phyloP scores from a whole-genome alignment of 495 filamentous ascomycete species.

The Chaetomium tenue region DNA sequence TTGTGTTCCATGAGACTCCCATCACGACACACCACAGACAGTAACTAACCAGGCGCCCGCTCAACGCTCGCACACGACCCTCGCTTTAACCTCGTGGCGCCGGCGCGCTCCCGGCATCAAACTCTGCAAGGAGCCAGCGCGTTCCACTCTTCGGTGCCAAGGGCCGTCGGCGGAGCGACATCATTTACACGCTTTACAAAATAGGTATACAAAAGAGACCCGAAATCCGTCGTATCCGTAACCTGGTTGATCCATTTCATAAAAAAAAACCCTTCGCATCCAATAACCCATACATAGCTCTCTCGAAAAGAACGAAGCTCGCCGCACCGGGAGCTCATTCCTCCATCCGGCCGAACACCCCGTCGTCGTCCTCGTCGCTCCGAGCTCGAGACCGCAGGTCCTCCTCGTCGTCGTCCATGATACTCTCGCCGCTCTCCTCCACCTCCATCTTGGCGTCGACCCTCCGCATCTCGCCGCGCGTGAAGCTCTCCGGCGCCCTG shows the following conservation, averaged over 20 bases:
- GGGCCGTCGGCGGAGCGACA: constrained; percentile 56
- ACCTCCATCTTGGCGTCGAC: constrained; percentile 69
- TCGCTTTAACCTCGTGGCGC: constrained; percentile 63
- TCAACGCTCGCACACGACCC: constrained; percentile 52
- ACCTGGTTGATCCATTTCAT: constrained; percentile 17
- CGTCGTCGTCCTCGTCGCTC: constrained; percentile 89
- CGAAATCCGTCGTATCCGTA: constrained; percentile 31
- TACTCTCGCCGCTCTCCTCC: constrained; percentile 62
- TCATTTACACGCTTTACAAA: constrained; percentile 43
- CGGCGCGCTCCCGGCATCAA: constrained; percentile 20
- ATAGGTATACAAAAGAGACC: constrained; percentile 51
- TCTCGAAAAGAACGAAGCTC: not conserved
- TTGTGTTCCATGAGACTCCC: constrained; percentile 13
- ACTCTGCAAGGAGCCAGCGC: constrained; percentile 17
- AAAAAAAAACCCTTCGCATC: constrained; percentile 1
- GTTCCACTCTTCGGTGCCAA: constrained; percentile 59
- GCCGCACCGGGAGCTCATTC: constrained; percentile 52
- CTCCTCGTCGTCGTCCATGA: constrained; percentile 77
- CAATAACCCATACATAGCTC: constrained; percentile 4
- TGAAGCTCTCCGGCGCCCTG: constrained; percentile 52
- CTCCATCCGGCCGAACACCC: constrained; percentile 94
- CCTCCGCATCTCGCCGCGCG: constrained; percentile 44
- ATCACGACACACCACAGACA: constrained; percentile 24
- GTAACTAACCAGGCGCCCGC: too few species aligned
- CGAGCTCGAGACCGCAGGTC: constrained; percentile 60